phyloP scores from a whole-genome alignment of 2,329 filamentous ascomycete species.

The Hyphodiscus sp. region DNA sequence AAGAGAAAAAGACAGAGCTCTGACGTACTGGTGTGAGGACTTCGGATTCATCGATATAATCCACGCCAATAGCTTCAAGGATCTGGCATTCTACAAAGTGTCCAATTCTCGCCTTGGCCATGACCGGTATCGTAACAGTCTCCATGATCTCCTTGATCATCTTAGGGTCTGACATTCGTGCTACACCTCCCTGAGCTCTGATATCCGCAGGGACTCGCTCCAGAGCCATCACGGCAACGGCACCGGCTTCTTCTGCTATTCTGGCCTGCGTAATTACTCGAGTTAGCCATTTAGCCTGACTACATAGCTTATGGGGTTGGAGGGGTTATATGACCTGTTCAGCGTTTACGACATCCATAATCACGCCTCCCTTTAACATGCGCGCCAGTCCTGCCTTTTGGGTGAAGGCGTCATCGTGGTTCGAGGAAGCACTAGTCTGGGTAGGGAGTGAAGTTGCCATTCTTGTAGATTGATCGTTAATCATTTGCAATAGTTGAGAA shows the following conservation, averaged over 20 bases:
- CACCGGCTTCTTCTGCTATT: conserved; percentile 95
- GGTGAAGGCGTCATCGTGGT: conserved; percentile 51
- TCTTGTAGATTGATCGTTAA: conserved; percentile 18
- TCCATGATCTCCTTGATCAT: conserved; percentile 96
- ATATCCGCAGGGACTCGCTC: conserved; percentile 98
- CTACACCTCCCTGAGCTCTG: conserved; percentile 83
- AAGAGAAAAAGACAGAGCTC: no score
- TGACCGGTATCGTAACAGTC: conserved; percentile 93
- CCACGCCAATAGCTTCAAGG: conserved; percentile 87
- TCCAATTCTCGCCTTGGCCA: conserved; percentile 97
- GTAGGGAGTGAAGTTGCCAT: conserved; percentile 40
- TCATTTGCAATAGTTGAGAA: conserved; percentile 10
- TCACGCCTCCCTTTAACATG: conserved; percentile 98
- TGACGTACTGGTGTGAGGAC: conserved; percentile 67
- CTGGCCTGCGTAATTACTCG: conserved; percentile 53
- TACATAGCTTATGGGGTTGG: background rate
- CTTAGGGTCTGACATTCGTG: conserved; percentile 89
- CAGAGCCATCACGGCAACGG: conserved; percentile 95
- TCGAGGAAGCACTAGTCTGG: conserved; percentile 16
- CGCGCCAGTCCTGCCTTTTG: conserved; percentile 94
- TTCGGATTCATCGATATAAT: conserved; percentile 98
- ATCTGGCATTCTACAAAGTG: conserved; percentile 99
- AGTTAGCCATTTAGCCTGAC: conserved; percentile 7
- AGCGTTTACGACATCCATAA: conserved; percentile 97
- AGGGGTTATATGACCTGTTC: conserved; percentile 52